phyloP scores from a whole-genome alignment of 345 rosid genomes.

The Psidium guajava region DNA sequence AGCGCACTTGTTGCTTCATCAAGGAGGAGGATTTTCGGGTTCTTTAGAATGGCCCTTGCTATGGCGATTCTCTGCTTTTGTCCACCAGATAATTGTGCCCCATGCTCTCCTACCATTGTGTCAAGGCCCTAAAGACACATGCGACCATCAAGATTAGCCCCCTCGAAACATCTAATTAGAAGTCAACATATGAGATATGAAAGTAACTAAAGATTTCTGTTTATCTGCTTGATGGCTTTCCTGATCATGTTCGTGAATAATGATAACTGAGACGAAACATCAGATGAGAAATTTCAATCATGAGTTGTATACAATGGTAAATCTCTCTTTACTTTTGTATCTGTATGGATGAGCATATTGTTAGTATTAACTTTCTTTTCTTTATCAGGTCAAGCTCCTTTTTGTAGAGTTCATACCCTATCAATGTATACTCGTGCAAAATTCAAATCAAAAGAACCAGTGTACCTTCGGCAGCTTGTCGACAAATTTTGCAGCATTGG shows the following conservation, averaged over 20 bases:
- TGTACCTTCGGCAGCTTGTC: slow-evolving; percentile 52
- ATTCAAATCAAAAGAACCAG: background rate
- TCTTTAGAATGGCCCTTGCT: slow-evolving; percentile 75
- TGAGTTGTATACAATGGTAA: background rate
- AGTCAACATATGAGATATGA: background rate
- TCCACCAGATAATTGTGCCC: slow-evolving; percentile 70
- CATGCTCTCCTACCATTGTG: slow-evolving; percentile 89
- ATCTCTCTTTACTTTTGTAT: no score
- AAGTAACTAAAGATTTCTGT: background rate
- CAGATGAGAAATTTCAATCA: background rate
- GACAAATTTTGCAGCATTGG: slow-evolving; percentile 57
- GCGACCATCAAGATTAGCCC: background rate
- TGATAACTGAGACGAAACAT: background rate
- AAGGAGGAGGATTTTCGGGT: slow-evolving; percentile 78
- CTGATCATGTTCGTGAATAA: background rate
- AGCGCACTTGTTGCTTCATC: slow-evolving; percentile 89
- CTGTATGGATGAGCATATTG: no score
- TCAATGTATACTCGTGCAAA: no score
- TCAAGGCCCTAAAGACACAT: slow-evolving; percentile 44
- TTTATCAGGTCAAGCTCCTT: no score
- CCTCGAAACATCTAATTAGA: background rate
- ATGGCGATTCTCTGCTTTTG: slow-evolving; percentile 61
- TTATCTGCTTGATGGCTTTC: background rate
- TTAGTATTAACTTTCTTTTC: no score
- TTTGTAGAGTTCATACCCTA: no score